Percentiles rank a stretch among this genome's conserved stretches.
phyloP scores from a whole-genome alignment of 768 basidiomycete genomes.

The Mycena haematopus region DNA sequence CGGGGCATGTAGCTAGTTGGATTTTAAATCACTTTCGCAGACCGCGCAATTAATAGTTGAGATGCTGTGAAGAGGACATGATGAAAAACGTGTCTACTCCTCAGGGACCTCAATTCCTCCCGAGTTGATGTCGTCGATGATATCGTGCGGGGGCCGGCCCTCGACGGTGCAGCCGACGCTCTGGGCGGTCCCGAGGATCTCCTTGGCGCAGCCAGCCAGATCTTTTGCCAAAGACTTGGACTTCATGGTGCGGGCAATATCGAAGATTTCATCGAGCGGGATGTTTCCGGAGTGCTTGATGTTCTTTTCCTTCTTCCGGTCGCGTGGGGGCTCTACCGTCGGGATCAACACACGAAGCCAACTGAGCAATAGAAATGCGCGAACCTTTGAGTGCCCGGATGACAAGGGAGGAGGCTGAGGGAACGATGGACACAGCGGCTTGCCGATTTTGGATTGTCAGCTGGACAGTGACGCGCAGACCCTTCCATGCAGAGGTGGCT shows the following conservation, averaged over 20 bases:
- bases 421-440: constrained; percentile 95
- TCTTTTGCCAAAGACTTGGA: constrained; percentile 93
- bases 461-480: constrained; percentile 98
- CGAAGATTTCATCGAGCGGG: constrained; percentile 89
- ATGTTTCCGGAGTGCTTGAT: constrained; percentile 98
- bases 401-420: constrained; percentile 95
- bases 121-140: constrained; percentile 86
- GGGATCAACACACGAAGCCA: constrained; percentile 7
- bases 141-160: constrained; percentile 89
- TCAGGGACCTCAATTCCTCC: constrained; percentile 88
- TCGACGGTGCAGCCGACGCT: constrained; percentile 97
- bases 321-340: constrained; percentile 89
- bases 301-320: constrained; percentile 99
- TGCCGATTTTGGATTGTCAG: constrained; percentile 99
- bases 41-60: constrained; percentile 20
- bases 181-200: constrained; percentile 98
- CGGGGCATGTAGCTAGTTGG: constrained; percentile 32
- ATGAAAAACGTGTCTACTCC: constrained; percentile 60
- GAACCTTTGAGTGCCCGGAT: constrained; percentile 97
- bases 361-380: constrained; percentile 30
- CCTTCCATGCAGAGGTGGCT: constrained; percentile 98
- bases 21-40: neutral
- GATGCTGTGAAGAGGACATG: constrained; percentile 34
- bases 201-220: constrained; percentile 88
- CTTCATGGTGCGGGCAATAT: constrained; percentile 96